A percentile compares a stretch with the other conserved stretches of the same genome.
Evolutionary conservation across 345 rosid species (phyloP).

Genomic region (Melaleuca quinquenervia): DNA sequence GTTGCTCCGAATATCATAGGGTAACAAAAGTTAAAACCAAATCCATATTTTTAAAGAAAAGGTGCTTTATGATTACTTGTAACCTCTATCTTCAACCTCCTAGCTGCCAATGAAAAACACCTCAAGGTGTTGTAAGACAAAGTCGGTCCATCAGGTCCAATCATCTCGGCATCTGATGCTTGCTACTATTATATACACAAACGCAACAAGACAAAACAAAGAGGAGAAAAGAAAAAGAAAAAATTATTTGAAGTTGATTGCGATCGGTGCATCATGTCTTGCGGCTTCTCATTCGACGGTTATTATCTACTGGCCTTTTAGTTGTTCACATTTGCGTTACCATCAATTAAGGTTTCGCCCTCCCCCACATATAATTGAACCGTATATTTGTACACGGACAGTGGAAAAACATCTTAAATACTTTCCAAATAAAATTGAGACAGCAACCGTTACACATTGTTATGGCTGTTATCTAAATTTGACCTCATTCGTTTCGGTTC

Average conservation of each 20-base stretch:
- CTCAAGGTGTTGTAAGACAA: background rate
- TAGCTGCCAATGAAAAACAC: background rate
- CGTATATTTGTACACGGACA: background rate
- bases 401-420: background rate
- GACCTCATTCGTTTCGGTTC: background rate
- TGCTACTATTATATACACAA: background rate
- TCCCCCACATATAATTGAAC: background rate
- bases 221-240: background rate
- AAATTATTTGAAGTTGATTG: background rate
- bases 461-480: background rate
- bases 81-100: slow-evolving; percentile 9
- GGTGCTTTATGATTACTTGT: background rate
- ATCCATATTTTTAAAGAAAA: background rate
- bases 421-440: background rate
- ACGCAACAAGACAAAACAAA: background rate
- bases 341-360: background rate
- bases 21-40: background rate
- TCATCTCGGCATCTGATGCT: background rate
- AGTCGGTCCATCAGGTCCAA: background rate
- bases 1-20: background rate
- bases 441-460: background rate
- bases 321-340: background rate
- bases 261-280: background rate
- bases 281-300: background rate
- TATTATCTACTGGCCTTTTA: background rate